Evolutionary conservation across 768 basidiomycete species (phyloP).

Genomic region (Suillus clintonianus): DNA sequence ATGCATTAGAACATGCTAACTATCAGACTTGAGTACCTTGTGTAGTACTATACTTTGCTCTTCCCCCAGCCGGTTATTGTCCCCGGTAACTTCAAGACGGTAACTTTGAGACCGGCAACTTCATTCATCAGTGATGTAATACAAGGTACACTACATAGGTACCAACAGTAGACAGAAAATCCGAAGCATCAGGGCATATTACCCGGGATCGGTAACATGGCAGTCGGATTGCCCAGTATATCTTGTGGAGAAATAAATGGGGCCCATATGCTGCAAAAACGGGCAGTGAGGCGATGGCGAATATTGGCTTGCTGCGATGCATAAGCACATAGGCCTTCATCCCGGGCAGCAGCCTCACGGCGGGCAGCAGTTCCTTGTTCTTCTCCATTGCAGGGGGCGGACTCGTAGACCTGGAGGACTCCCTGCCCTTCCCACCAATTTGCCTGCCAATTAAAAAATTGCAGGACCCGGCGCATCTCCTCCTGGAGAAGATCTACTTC

Average conservation of each 20-base stretch:
- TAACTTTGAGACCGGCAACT: neutral
- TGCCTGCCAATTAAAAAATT: neutral
- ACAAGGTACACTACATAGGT: neutral
- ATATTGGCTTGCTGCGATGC: too few species aligned
- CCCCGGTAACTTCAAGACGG: neutral
- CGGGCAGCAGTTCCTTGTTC: too few species aligned
- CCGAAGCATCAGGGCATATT: neutral
- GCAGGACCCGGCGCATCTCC: neutral
- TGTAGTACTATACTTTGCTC: too few species aligned
- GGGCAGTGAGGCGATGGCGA: too few species aligned
- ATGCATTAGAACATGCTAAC: neutral
- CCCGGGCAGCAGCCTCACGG: too few species aligned
- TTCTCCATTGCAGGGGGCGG: too few species aligned
- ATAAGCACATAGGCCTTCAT: too few species aligned
- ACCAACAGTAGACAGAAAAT: too few species aligned
- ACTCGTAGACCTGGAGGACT: too few species aligned
- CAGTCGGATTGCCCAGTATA: neutral
- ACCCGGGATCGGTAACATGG: neutral
- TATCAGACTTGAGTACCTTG: neutral
- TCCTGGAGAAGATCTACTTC: neutral
- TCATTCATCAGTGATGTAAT: neutral
- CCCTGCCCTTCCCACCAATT: neutral
- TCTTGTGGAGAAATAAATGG: too few species aligned
- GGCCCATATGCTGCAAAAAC: too few species aligned
- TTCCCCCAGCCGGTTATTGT: neutral